phyloP scores from a whole-genome alignment of 176 grass and related monocot species.

The Oryza australiensis region DNA sequence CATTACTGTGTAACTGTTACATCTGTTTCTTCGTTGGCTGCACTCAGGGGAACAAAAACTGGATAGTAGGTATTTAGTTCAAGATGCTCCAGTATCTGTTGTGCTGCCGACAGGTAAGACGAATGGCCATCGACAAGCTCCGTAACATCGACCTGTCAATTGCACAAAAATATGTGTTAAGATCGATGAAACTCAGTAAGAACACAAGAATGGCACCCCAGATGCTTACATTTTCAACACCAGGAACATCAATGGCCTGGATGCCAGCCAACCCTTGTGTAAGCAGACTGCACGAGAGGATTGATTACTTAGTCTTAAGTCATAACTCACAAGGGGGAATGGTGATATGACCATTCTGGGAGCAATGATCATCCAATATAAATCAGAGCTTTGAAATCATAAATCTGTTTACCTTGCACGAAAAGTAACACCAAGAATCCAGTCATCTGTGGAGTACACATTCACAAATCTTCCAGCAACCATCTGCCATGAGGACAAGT shows the following conservation, averaged over 20 bases:
- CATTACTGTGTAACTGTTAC: neutral
- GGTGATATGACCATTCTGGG: neutral
- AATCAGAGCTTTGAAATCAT: neutral
- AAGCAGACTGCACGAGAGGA: conserved; percentile 58
- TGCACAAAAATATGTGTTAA: neutral
- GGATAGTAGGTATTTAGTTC: conserved; percentile 79
- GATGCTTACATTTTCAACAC: conserved; percentile 77
- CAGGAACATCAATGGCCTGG: conserved; percentile 77
- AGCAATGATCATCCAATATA: neutral
- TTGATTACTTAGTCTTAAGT: neutral
- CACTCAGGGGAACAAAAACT: conserved; percentile 44
- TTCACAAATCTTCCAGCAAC: conserved; percentile 89
- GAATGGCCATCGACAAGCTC: conserved; percentile 76
- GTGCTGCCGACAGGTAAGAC: conserved; percentile 56
- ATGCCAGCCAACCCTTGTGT: conserved; percentile 95
- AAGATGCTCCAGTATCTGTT: conserved; percentile 69
- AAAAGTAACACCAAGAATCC: conserved; percentile 93
- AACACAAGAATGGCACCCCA: neutral
- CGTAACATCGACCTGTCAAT: conserved; percentile 70
- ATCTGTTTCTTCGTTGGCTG: conserved; percentile 1
- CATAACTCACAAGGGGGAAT: neutral
- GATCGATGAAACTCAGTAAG: neutral
- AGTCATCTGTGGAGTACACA: conserved; percentile 86
- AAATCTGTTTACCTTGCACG: conserved; percentile 66
- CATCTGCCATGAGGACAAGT: conserved; percentile 49